Evolutionary conservation across 345 rosid genomes (phyloP), one percentile per base, ranked within the genome.

Genomic region (Salix udensis): DNA sequence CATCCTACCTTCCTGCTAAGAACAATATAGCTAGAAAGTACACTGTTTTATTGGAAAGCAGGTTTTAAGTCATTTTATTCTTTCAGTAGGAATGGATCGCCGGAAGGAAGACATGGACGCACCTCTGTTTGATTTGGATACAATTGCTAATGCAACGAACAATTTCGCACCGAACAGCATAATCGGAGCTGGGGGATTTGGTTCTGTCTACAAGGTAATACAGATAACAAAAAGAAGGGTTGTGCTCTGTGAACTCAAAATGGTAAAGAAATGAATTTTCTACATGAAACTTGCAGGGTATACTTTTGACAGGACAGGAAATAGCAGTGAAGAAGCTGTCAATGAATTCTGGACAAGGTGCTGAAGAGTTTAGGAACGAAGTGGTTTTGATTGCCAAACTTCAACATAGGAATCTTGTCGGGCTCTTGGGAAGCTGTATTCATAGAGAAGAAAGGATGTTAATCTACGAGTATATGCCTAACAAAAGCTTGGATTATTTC

Each of bases 281-380:
- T 21, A 53, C 14, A 6, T 71, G 37, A 15, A 37, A 36, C 5
- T n/a, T 50, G 68, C 50, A 81, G 83, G 86, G 86, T 19, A 71
- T 34, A 11, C 76, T 83, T 23, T 46, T 28, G 5, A 50, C 72
- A 7, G 82, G 84, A 55, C 83, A 84, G 53, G 88, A 85, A 24
- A 79, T 87, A 44, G 87, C 90, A 13, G 85, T 81, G 60, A 85
- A 87, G 64, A 84, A 84, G 55, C 76, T 85, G 7, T 84, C 90
- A 18, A 80, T 68, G 40, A 65, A 71, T 62, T 84, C 88, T 37
- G 55, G 70, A 13, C 88, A 85, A 71, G 88, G 90, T 15, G 30
- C 30, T 4, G 66, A 72, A 21, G 85, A 85, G 75, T 82, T 87
- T 74, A 82, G 60, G 77, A 85, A 78, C 55, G 87, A 85, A 78